Evolutionary conservation across 2,329 filamentous ascomycete species (phyloP).

Genomic region (Colletotrichum tofieldiae): DNA sequence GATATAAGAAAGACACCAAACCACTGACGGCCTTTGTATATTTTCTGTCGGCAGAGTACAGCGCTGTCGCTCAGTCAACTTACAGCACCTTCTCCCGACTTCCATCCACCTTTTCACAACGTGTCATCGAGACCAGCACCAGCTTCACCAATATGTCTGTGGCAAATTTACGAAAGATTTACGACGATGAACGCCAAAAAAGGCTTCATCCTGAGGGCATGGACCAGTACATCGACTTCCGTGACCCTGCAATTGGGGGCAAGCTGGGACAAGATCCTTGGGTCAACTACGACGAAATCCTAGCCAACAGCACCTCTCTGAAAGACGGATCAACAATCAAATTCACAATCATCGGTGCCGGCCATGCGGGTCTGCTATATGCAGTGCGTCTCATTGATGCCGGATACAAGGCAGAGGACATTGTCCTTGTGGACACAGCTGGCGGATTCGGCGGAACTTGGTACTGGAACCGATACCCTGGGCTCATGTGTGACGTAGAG

Average conservation of each 20-base stretch:
- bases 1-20: too few relatives aligned
- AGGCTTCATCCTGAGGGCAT: too few relatives aligned
- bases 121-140: too few relatives aligned
- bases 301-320: background rate
- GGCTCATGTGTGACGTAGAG: constrained; percentile 70
- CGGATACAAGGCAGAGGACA: background rate
- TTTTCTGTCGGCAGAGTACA: too few relatives aligned
- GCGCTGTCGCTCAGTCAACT: too few relatives aligned
- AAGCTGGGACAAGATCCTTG: background rate
- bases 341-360: background rate
- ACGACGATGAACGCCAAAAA: too few relatives aligned
- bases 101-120: too few relatives aligned
- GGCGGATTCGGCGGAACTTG: constrained; percentile 65
- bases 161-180: too few relatives aligned
- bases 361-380: background rate
- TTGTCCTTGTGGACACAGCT: constrained; percentile 55
- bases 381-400: background rate
- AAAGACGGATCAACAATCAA: background rate
- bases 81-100: too few relatives aligned
- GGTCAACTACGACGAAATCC: background rate
- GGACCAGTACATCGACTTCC: background rate
- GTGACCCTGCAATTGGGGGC: background rate
- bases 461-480: constrained; percentile 68
- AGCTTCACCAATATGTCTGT: too few relatives aligned
- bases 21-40: too few relatives aligned